phyloP scores from a whole-genome alignment of 208 protist genomes.

The Trypanosoma mega region DNA sequence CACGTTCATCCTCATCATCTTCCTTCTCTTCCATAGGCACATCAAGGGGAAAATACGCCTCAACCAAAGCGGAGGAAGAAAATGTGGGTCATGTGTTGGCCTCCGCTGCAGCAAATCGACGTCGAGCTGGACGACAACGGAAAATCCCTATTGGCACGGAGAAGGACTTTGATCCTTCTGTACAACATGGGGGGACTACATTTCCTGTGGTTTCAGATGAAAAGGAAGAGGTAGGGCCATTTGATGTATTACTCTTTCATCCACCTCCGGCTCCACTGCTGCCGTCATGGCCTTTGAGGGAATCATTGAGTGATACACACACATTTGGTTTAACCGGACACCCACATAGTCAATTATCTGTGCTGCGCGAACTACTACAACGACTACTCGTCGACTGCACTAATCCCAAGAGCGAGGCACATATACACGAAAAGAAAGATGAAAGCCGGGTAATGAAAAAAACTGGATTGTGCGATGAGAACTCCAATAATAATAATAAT shows the following conservation, averaged over 20 bases:
- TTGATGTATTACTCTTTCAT: conserved; percentile 53
- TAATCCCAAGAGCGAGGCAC: not conserved
- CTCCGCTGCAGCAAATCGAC: conserved; percentile 29
- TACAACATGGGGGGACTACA: too few species aligned
- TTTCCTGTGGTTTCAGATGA: not conserved
- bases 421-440: too few species aligned
- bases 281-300: conserved; percentile 24
- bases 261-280: conserved; percentile 27
- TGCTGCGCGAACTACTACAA: conserved; percentile 29
- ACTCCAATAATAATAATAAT: not conserved
- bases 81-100: conserved; percentile 2
- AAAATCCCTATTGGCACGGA: conserved; percentile 5
- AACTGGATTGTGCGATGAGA: too few species aligned
- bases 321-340: conserved; percentile 14
- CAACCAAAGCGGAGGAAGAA: not conserved
- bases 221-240: conserved; percentile 20
- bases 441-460: too few species aligned
- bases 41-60: too few species aligned
- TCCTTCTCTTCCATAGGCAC: too few species aligned
- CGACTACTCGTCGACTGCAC: conserved; percentile 14
- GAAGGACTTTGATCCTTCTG: too few species aligned
- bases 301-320: not conserved
- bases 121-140: conserved; percentile 16
- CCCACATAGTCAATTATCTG: conserved; percentile 24
- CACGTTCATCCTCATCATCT: not conserved